Base-by-base conservation (phyloP, 2,329 filamentous ascomycete genomes). In the Pseudogymnoascus sp. region DNA sequence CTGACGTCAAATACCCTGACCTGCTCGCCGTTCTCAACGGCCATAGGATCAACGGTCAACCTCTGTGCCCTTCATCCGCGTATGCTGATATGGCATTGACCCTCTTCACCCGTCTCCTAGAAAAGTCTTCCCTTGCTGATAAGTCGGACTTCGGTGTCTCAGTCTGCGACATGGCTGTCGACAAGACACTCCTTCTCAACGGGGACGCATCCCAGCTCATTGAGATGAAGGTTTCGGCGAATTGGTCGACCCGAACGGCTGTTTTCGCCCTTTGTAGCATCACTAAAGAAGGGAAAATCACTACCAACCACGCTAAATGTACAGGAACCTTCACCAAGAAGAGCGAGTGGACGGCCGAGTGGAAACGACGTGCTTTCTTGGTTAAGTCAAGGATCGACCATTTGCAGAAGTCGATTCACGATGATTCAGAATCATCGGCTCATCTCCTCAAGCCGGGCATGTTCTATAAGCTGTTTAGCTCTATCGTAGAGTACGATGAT, bases 21-120 rank as follows among this genome's bases (percentile, higher is more conserved):
- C 73, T 84, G 13, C 78, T 78, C 72, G 77, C 78, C 27, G 79
- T 79, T 21, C 79, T 84, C 62, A 77, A 75, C 60, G 82, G 83
- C 33, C 83, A 85, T 69, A 74, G 80, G 68, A 80, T 85, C 66
- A 84, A 85, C 68, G 81, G 81, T 61, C 77, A 78, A 63, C 78
- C 81, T 31, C 75, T 85, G 29, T 81, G 77, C 27, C 73, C 68
- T 5, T 69, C 70, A 6, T 75, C 76, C 1, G 67, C 87, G 12
- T 86, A 86, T 66, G 82, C 80, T 12, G 84, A 86, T 65, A 84
- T 86, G 74, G 83, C 81, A 8, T 75, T 85, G 73, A 84, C 82
- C 13, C 72, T 84, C 21, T 61, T 79, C 48, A 79, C 81, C 66
- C 83, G 85, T 66, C 75, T 84, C 25, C 78, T 79, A 69, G 78